These are phyloP conservation scores for Moesziomyces sp. DNA, from an alignment of 1,284 basidiomycete genomes.

Conservation along the genomic window DNA sequence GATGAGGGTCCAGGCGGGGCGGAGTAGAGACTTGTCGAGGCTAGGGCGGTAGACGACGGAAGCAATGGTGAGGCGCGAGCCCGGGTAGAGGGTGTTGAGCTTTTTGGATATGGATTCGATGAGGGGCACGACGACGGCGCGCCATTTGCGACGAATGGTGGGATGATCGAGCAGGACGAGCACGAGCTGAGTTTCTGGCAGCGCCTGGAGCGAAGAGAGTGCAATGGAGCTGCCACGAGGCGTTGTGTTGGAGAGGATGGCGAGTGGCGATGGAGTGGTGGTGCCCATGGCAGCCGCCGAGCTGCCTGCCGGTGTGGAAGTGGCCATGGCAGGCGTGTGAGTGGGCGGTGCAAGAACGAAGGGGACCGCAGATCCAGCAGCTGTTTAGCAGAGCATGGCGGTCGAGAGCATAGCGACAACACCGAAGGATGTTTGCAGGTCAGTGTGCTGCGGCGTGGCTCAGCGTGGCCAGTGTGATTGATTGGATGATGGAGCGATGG, in stretches of 20 bases:
- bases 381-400: conserved; percentile 3
- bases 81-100: conserved; percentile 30
- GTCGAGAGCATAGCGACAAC: too few species aligned
- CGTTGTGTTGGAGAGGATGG: conserved; percentile 30
- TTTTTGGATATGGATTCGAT: conserved; percentile 33
- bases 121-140: conserved; percentile 29
- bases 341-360: not conserved
- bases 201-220: conserved; percentile 28
- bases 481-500: too few species aligned
- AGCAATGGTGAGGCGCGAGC: conserved; percentile 36
- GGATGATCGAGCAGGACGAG: conserved; percentile 44
- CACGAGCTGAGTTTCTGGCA: conserved; percentile 44
- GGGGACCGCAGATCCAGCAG: not conserved
- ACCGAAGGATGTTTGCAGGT: not conserved
- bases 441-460: not conserved
- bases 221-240: conserved; percentile 29
- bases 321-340: conserved; percentile 18
- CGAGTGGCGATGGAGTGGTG: conserved; percentile 38
- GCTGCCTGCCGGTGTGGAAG: conserved; percentile 33
- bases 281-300: conserved; percentile 18
- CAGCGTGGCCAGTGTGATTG: too few species aligned
- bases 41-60: conserved; percentile 37
- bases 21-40: conserved; percentile 29
- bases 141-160: conserved; percentile 31
- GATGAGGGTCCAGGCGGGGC: conserved; percentile 27